Percentiles rank a stretch among this genome's conserved stretches.
These are phyloP conservation scores for Epichloe glyceriae DNA, from an alignment of 2,329 filamentous ascomycete genomes.

Conservation along the genomic window DNA sequence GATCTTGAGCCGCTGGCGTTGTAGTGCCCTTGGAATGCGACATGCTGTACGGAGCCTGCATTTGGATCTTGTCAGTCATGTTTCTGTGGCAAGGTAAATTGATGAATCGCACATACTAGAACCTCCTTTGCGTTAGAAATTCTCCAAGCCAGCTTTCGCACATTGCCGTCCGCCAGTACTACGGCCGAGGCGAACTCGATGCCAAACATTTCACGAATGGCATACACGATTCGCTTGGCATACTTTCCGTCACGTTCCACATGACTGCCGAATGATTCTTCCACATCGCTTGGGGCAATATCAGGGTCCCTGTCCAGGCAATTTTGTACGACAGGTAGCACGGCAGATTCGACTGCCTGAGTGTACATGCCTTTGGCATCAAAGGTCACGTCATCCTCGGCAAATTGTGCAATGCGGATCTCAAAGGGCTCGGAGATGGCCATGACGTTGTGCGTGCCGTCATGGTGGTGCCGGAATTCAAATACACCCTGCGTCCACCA, in stretches of 20 bases:
- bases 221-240: constrained; percentile 80
- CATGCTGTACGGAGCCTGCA: constrained; percentile 61
- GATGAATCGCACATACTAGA: constrained; percentile 46
- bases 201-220: constrained; percentile 91
- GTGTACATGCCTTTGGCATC: constrained; percentile 50
- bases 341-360: constrained; percentile 57
- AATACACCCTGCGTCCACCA: constrained; percentile 97
- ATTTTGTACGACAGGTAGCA: constrained; percentile 76
- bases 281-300: constrained; percentile 66
- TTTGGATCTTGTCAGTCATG: background rate
- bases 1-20: constrained; percentile 39
- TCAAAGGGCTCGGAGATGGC: constrained; percentile 88
- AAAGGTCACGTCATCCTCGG: constrained; percentile 55
- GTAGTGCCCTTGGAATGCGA: constrained; percentile 48
- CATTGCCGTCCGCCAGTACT: constrained; percentile 81
- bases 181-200: constrained; percentile 91
- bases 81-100: too few relatives aligned
- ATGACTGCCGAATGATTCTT: constrained; percentile 73
- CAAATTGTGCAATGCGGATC: constrained; percentile 69
- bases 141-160: constrained; percentile 83
- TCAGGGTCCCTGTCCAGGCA: constrained; percentile 88
- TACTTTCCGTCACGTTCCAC: constrained; percentile 85
- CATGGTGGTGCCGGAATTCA: constrained; percentile 94
- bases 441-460: constrained; percentile 86
- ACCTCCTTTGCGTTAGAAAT: constrained; percentile 95